These are phyloP conservation scores for Davidsoniella neocaledoniae DNA, from an alignment of 2,329 filamentous ascomycete species.

Conservation along the genomic window DNA sequence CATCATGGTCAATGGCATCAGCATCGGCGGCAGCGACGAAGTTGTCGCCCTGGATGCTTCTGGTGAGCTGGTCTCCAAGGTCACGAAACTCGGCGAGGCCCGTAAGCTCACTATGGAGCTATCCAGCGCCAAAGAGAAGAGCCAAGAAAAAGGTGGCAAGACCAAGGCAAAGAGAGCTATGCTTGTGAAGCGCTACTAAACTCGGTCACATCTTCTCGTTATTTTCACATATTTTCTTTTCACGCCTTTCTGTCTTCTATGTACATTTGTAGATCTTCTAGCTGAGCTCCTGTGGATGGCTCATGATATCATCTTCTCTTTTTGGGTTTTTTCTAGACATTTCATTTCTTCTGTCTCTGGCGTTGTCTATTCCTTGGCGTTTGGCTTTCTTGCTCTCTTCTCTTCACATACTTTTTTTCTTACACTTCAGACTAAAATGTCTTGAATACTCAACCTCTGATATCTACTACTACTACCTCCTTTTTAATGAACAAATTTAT, in stretches of 20 bases:
- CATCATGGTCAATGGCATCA: constrained; percentile 70
- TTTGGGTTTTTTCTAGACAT: background rate
- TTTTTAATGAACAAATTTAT: no score
- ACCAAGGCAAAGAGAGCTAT: constrained; percentile 2
- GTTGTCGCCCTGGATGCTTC: constrained; percentile 53
- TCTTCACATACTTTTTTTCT: background rate
- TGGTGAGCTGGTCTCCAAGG: constrained; percentile 51
- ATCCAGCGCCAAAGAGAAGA: background rate
- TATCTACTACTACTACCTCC: no score
- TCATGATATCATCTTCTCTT: no score
- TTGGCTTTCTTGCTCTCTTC: background rate
- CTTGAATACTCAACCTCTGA: no score
- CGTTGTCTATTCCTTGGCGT: constrained; percentile 2
- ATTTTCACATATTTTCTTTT: background rate
- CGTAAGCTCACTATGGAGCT: constrained; percentile 12
- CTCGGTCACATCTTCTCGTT: background rate
- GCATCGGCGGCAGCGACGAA: constrained; percentile 82
- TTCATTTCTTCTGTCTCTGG: constrained; percentile 1
- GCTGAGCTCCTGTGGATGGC: background rate
- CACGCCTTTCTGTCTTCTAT: no score
- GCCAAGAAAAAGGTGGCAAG: constrained; percentile 1
- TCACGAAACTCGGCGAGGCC: constrained; percentile 52
- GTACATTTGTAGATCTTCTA: no score
- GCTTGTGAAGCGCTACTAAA: constrained; percentile 2
- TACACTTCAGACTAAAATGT: no score